These are phyloP conservation scores for Lecanicillium sp. DNA, from an alignment of 2,329 filamentous ascomycete species.

Conservation along the genomic window DNA sequence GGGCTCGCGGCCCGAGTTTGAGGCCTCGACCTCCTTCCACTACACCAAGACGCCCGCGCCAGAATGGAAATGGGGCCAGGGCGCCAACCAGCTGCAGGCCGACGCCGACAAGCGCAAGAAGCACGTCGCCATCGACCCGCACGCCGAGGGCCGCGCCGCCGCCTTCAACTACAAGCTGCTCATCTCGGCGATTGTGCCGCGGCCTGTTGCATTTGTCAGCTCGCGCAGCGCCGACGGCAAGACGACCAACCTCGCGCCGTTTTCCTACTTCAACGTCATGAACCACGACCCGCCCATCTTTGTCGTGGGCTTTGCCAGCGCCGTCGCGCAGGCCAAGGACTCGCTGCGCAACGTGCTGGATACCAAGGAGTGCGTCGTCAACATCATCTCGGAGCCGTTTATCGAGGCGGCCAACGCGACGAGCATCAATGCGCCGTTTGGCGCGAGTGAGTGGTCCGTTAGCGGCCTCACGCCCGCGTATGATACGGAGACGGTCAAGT, in stretches of 20 bases:
- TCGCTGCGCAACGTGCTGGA: constrained; percentile 66
- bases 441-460: constrained; percentile 70
- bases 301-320: constrained; percentile 44
- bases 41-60: constrained; percentile 59
- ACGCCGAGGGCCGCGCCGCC: constrained; percentile 59
- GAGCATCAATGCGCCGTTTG: constrained; percentile 69
- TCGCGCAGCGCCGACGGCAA: constrained; percentile 51
- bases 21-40: constrained; percentile 37
- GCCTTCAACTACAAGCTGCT: constrained; percentile 85
- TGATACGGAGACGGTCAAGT: constrained; percentile 56
- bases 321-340: constrained; percentile 59
- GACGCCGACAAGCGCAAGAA: constrained; percentile 24
- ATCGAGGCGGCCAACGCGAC: constrained; percentile 83
- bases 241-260: constrained; percentile 70
- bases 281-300: constrained; percentile 85
- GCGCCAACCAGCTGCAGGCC: constrained; percentile 46
- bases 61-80: constrained; percentile 57
- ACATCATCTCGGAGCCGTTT: constrained; percentile 79
- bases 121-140: constrained; percentile 76
- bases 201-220: constrained; percentile 65
- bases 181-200: constrained; percentile 74
- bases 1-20: constrained; percentile 54
- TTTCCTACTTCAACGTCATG: constrained; percentile 78
- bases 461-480: constrained; percentile 65
- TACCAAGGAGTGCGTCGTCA: constrained; percentile 71